A percentile compares a stretch with the other conserved stretches of the same genome.
Conservation (phyloP, 2,329 filamentous ascomycete genomes). For the Aspergillus sp. region DNA sequence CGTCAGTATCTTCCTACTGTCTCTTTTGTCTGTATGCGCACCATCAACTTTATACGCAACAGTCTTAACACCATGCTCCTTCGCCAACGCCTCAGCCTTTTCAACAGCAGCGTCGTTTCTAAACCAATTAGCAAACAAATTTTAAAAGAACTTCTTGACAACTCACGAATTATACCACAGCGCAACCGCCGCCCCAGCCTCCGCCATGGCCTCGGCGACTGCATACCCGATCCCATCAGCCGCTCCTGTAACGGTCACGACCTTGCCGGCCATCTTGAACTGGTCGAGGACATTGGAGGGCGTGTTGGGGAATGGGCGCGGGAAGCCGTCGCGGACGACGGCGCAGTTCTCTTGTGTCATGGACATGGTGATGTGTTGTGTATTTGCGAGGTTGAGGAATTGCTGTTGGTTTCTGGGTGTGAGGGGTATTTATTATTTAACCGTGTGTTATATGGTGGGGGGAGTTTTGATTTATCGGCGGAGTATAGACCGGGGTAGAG, state of each 20-base stretch:
- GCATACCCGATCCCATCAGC: conserved; percentile 49
- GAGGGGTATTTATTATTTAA: neutral
- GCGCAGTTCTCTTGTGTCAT: conserved; percentile 37
- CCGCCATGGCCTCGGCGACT: conserved; percentile 48
- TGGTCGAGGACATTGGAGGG: conserved; percentile 48
- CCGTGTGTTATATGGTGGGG: no score
- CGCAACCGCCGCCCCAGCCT: conserved; percentile 46
- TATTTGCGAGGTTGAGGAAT: neutral
- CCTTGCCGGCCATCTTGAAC: conserved; percentile 41
- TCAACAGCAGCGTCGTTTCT: conserved; percentile 37
- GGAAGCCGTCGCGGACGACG: conserved; percentile 33
- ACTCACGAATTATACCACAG: conserved; percentile 42
- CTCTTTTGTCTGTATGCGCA: neutral
- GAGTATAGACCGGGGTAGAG: no score
- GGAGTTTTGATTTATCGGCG: no score
- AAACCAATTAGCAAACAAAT: neutral
- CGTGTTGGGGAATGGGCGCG: conserved; percentile 40
- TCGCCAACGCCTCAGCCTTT: conserved; percentile 35
- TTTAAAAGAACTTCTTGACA: neutral
- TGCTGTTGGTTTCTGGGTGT: neutral
- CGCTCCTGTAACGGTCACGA: conserved; percentile 47
- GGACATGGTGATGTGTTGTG: conserved; percentile 33
- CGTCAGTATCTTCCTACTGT: neutral
- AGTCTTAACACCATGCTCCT: conserved; percentile 38
- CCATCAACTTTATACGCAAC: conserved; percentile 46